Conservation (phyloP, 2,329 filamentous ascomycete genomes). For the Teratosphaeria zuluensis region DNA sequence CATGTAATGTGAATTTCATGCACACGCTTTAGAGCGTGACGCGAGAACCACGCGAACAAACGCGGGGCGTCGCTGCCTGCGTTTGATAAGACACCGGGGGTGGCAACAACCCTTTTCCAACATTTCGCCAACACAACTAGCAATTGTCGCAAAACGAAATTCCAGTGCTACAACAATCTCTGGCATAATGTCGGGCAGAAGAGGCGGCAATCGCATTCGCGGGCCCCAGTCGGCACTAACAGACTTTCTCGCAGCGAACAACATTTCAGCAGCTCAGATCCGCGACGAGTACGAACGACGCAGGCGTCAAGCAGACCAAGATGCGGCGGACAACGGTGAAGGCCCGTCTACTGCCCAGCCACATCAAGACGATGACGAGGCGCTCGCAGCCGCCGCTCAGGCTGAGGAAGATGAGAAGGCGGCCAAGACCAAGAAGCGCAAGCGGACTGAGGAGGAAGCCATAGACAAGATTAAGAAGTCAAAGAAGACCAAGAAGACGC, state of each 20-base stretch:
- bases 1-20: background rate
- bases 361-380: conserved; percentile 23
- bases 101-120: background rate
- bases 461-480: conserved; percentile 26
- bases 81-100: background rate
- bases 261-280: conserved; percentile 60
- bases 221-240: conserved; percentile 58
- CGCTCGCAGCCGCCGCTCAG: conserved; percentile 20
- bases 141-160: background rate
- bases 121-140: background rate
- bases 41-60: background rate
- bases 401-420: conserved; percentile 17
- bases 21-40: background rate
- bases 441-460: conserved; percentile 44
- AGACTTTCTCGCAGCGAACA: conserved; percentile 60
- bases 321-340: conserved; percentile 26
- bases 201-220: conserved; percentile 39
- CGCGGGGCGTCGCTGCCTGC: background rate
- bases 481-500: conserved; percentile 32
- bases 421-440: conserved; percentile 44
- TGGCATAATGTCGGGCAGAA: conserved; percentile 25
- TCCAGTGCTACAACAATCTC: background rate
- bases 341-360: conserved; percentile 24
- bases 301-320: conserved; percentile 38
- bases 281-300: conserved; percentile 49